Percentiles rank a stretch among this genome's conserved stretches.
Evolutionary conservation across 768 basidiomycete genomes (phyloP).

Genomic region (Cystofilobasidium bisporidii): DNA sequence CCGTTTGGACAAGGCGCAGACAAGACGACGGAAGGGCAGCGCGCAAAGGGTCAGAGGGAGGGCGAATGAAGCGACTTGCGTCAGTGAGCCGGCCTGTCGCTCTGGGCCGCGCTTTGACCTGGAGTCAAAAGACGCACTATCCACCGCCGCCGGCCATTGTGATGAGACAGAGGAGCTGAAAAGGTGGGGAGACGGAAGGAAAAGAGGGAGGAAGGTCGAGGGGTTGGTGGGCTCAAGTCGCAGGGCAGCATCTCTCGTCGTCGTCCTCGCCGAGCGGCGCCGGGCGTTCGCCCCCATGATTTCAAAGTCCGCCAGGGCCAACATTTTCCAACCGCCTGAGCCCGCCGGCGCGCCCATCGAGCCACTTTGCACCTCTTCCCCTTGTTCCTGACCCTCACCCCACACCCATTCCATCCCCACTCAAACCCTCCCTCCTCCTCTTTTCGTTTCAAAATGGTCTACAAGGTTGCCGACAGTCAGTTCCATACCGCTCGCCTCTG

Average conservation of each 20-base stretch:
- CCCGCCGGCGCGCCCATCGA: neutral
- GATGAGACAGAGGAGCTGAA: neutral
- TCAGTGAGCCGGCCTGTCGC: too few species aligned
- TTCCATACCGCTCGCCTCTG: neutral
- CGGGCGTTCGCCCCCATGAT: too few species aligned
- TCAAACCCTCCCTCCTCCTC: neutral
- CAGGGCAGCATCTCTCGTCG: too few species aligned
- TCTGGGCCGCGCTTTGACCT: neutral
- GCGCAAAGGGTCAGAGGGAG: neutral
- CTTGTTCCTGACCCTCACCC: neutral
- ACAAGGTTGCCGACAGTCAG: slow-evolving; percentile 27
- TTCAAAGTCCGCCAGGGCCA: too few species aligned
- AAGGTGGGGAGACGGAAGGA: neutral
- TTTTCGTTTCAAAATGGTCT: slow-evolving; percentile 17
- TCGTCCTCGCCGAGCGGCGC: too few species aligned
- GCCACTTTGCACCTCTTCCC: neutral
- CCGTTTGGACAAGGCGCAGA: neutral
- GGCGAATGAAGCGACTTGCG: neutral
- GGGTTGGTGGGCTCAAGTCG: too few species aligned
- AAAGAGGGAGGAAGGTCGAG: neutral
- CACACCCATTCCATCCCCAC: neutral
- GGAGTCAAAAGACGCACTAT: neutral
- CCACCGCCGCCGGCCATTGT: slow-evolving; percentile 11
- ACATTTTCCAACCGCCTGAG: too few species aligned
- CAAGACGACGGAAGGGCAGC: neutral